These are phyloP conservation scores for Sphagnum contortum DNA, from an alignment of 225 moss, liverwort and hornwort genomes.

Conservation along the genomic window DNA sequence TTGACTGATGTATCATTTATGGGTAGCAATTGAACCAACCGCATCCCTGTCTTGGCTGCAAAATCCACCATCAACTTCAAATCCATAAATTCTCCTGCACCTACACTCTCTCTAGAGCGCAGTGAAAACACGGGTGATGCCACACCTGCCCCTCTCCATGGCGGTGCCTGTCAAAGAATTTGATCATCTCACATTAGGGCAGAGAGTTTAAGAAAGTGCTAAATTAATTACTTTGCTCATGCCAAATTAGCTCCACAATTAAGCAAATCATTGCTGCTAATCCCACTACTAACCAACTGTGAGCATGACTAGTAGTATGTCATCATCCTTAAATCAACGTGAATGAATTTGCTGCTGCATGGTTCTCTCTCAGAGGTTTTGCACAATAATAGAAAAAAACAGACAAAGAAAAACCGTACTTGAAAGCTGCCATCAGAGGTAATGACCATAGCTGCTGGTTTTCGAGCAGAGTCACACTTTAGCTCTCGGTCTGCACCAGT, in stretches of 20 bases:
- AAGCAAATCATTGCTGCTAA: no score
- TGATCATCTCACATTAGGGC: no score
- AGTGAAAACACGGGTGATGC: slow-evolving; percentile 77
- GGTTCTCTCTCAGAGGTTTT: no score
- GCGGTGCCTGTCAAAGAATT: slow-evolving; percentile 30
- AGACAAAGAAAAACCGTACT: slow-evolving; percentile 23
- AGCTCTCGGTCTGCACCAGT: slow-evolving; percentile 52
- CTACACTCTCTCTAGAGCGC: slow-evolving; percentile 63
- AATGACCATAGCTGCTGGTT: slow-evolving; percentile 42
- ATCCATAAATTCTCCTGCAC: slow-evolving; percentile 84
- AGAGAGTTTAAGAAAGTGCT: no score
- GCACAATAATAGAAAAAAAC: no score
- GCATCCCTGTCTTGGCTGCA: slow-evolving; percentile 63
- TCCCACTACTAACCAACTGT: no score
- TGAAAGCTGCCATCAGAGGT: slow-evolving; percentile 68
- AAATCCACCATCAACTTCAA: slow-evolving; percentile 64
- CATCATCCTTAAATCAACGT: no score
- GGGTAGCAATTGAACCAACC: slow-evolving; percentile 77
- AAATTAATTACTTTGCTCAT: no score
- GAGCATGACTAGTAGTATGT: no score
- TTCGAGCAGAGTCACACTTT: slow-evolving; percentile 26
- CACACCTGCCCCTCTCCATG: slow-evolving; percentile 90
- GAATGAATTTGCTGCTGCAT: no score
- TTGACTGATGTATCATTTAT: slow-evolving; percentile 93
- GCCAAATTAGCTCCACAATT: no score